Percentiles rank a stretch among this genome's conserved stretches.
Evolutionary conservation across 1,284 basidiomycete species (phyloP).

Genomic region (Heliocybe sulcata): DNA sequence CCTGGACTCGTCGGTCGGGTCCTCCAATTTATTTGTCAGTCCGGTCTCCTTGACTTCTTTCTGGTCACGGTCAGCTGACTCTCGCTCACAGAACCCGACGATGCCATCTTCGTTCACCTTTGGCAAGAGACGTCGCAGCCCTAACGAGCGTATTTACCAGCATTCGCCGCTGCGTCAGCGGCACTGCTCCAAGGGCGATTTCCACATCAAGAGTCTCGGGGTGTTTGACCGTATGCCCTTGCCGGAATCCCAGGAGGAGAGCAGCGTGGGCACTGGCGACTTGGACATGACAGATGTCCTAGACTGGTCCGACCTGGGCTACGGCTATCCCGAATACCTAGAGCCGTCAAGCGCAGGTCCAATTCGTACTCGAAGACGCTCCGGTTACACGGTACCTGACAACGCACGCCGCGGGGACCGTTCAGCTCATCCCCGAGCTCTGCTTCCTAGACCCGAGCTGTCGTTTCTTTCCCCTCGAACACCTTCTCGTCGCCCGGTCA

Average conservation of each 20-base stretch:
- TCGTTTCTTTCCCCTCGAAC: background rate
- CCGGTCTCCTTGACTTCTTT: slow-evolving; percentile 2
- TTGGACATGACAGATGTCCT: background rate
- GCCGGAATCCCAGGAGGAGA: background rate
- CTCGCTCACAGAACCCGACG: slow-evolving; percentile 22
- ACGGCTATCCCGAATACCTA: background rate
- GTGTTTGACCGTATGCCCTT: background rate
- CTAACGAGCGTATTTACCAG: background rate
- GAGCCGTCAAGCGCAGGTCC: background rate
- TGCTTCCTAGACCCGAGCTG: background rate
- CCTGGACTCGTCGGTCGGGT: slow-evolving; percentile 7
- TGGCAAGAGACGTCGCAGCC: slow-evolving; percentile 18
- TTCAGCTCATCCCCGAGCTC: background rate
- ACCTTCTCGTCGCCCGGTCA: background rate
- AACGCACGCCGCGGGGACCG: background rate
- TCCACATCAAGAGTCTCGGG: background rate
- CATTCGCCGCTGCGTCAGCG: slow-evolving; percentile 2
- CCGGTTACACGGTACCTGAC: background rate
- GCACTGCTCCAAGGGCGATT: background rate
- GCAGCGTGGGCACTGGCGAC: background rate
- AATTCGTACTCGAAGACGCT: background rate
- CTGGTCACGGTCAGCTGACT: slow-evolving; percentile 7
- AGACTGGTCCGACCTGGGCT: background rate
- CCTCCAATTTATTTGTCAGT: slow-evolving; percentile 11
- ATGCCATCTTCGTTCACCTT: slow-evolving; percentile 30